These are phyloP conservation scores for Madurella mycetomatis DNA, from an alignment of 2,329 filamentous ascomycete species.

Conservation along the genomic window DNA sequence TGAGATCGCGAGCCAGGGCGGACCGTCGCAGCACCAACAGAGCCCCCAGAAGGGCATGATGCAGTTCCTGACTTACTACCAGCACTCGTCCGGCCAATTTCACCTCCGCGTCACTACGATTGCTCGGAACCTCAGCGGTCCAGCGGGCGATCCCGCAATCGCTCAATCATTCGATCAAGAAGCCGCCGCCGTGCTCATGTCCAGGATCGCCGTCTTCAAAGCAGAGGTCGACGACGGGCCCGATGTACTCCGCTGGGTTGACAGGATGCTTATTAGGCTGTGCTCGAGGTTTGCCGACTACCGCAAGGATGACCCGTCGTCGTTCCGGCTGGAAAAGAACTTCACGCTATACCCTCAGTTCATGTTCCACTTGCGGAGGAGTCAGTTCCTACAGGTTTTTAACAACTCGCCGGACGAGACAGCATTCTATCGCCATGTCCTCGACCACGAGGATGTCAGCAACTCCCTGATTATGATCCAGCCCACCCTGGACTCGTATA, in stretches of 20 bases:
- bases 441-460: conserved; percentile 95
- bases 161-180: conserved; percentile 98
- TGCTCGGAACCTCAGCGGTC: conserved; percentile 83
- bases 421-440: conserved; percentile 94
- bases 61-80: conserved; percentile 98
- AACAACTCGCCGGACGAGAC: conserved; percentile 99
- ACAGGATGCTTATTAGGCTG: conserved; percentile 94
- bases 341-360: conserved; percentile 98
- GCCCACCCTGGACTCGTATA: conserved; percentile 94
- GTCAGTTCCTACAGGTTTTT: conserved; percentile 97
- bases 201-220: conserved; percentile 98
- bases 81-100: conserved; percentile 93
- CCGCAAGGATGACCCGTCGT: conserved; percentile 94
- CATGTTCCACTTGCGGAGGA: conserved; percentile 97
- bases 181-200: conserved; percentile 96
- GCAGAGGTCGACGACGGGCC: conserved; percentile 97
- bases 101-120: conserved; percentile 95
- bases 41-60: conserved; percentile 90
- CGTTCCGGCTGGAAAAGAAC: conserved; percentile 96
- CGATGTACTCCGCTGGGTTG: conserved; percentile 97
- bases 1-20: conserved; percentile 84
- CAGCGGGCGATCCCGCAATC: conserved; percentile 88
- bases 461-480: conserved; percentile 99
- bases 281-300: conserved; percentile 98
- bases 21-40: conserved; percentile 78